These are phyloP conservation scores for Solioccasus polychromus DNA, from an alignment of 768 basidiomycete species.

Conservation along the genomic window DNA sequence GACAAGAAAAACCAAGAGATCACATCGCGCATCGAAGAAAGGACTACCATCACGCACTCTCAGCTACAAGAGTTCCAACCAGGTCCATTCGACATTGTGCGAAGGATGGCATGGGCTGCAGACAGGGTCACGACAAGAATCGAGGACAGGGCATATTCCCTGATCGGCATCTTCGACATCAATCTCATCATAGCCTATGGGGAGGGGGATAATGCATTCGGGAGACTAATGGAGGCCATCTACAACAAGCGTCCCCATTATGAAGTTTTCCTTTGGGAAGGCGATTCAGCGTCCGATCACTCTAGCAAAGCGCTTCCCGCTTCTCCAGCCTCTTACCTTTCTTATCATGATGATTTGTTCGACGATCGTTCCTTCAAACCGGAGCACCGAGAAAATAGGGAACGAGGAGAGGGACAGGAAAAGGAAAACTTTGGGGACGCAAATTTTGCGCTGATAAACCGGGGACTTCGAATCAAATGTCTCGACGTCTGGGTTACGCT, in stretches of 20 bases:
- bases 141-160: not conserved
- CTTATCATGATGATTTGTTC: not conserved
- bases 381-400: not conserved
- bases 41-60: not conserved
- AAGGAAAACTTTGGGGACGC: not conserved
- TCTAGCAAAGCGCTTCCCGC: not conserved
- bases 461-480: not conserved
- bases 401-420: not conserved
- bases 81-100: not conserved
- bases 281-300: not conserved
- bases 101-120: not conserved
- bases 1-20: not conserved
- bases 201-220: not conserved
- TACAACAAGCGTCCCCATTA: not conserved
- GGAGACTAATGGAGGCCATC: not conserved
- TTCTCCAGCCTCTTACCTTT: not conserved
- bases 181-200: not conserved
- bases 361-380: not conserved
- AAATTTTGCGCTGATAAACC: not conserved
- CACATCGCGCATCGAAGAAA: not conserved
- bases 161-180: not conserved
- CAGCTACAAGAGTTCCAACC: not conserved
- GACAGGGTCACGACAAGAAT: not conserved
- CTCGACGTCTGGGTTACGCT: constrained; percentile 1
- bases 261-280: not conserved